Percentiles rank a stretch among this genome's conserved stretches.
These are phyloP conservation scores for Xylariaceae sp. DNA, from an alignment of 2,329 filamentous ascomycete species.

Conservation along the genomic window DNA sequence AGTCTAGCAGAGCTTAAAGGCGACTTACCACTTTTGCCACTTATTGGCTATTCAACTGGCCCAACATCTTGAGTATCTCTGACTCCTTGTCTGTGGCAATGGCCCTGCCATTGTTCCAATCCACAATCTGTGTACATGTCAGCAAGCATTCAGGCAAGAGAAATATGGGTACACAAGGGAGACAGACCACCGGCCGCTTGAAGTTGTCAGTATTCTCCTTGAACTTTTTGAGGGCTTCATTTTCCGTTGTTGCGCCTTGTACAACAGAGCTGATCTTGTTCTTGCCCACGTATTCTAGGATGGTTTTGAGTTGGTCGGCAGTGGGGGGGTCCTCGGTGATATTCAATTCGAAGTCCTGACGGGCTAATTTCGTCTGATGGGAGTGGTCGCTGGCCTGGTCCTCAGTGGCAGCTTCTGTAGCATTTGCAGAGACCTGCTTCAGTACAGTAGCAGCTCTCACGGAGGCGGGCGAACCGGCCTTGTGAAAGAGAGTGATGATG, in stretches of 20 bases:
- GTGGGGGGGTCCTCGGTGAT: conserved; percentile 84
- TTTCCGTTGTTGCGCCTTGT: conserved; percentile 73
- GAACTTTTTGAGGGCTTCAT: conserved; percentile 81
- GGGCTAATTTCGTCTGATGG: conserved; percentile 58
- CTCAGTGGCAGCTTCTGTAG: conserved; percentile 70
- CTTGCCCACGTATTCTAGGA: conserved; percentile 80
- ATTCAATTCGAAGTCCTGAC: conserved; percentile 82
- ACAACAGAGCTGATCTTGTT: conserved; percentile 68
- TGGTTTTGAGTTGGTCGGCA: conserved; percentile 79
- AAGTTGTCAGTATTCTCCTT: conserved; percentile 74
- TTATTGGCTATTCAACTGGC: conserved; percentile 54
- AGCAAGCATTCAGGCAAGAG: conserved; percentile 8
- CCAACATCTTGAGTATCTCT: conserved; percentile 84
- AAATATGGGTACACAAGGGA: not conserved
- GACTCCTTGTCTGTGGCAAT: conserved; percentile 82
- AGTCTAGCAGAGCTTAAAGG: not conserved
- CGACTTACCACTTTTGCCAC: conserved; percentile 1
- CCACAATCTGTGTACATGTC: conserved; percentile 64
- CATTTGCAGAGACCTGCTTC: conserved; percentile 78
- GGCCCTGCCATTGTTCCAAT: conserved; percentile 91
- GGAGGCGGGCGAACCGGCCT: conserved; percentile 75
- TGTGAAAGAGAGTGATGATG: conserved; percentile 96
- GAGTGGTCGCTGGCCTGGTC: conserved; percentile 75
- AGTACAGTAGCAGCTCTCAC: conserved; percentile 76
- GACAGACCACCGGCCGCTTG: conserved; percentile 76